Conservation (phyloP, 2,329 filamentous ascomycete species). For the Lomentospora prolificans region DNA sequence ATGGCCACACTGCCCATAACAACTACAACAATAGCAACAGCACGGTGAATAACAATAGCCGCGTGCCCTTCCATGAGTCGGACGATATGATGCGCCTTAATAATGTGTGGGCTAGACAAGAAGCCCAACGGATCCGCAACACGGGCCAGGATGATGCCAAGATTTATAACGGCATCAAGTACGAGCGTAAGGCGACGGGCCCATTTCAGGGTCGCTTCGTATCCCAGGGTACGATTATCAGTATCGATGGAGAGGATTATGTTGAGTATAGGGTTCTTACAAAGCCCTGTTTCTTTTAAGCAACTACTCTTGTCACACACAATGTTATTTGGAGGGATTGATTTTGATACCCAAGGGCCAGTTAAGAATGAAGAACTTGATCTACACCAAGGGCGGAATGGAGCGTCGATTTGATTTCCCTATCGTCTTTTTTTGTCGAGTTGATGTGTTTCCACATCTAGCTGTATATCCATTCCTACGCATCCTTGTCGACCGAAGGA, state of each 20-base stretch:
- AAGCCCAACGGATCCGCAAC: constrained; percentile 27
- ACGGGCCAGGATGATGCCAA: constrained; percentile 38
- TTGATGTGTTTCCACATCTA: no score
- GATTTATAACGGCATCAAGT: constrained; percentile 49
- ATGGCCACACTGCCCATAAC: neutral
- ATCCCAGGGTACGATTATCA: constrained; percentile 50
- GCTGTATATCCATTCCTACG: no score
- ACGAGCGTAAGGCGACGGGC: constrained; percentile 50
- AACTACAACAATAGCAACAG: neutral
- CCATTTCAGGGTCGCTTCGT: constrained; percentile 56
- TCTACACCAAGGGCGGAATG: no score
- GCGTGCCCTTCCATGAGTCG: constrained; percentile 32
- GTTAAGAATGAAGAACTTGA: no score
- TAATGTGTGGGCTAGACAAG: constrained; percentile 45
- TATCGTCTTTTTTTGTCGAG: no score
- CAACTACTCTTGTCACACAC: no score
- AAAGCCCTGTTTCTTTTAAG: constrained; percentile 52
- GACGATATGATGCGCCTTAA: constrained; percentile 42
- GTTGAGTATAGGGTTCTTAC: constrained; percentile 57
- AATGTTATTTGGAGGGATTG: no score
- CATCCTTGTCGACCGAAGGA: no score
- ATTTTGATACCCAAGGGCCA: no score
- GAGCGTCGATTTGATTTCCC: no score
- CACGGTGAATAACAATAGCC: constrained; percentile 18
- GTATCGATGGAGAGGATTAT: constrained; percentile 57